phyloP scores from a whole-genome alignment of 1,139 yeast genomes.

The Geotrichum phurueaensis region DNA sequence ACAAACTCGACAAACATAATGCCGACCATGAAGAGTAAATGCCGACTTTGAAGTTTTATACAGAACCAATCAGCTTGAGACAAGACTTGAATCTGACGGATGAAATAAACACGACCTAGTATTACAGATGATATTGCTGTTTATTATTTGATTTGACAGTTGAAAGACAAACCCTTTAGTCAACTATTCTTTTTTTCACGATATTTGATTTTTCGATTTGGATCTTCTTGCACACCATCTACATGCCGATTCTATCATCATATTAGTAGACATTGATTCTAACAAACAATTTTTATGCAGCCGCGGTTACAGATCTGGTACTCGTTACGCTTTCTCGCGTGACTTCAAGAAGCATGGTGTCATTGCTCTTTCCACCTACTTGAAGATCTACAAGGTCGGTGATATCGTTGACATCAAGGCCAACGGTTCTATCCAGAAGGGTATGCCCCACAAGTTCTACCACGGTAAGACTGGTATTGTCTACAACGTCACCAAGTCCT shows the following conservation, averaged over 20 bases:
- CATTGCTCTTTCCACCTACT: constrained; percentile 91
- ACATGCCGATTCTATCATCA: neutral
- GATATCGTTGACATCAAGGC: constrained; percentile 99
- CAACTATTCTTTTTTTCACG: no score
- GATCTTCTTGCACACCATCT: neutral
- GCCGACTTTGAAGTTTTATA: no score
- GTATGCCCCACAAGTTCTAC: constrained; percentile 99
- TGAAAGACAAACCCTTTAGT: no score
- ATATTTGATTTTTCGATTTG: no score
- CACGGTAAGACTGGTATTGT: constrained; percentile 99
- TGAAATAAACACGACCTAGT: no score
- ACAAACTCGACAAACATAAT: no score
- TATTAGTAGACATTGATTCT: neutral
- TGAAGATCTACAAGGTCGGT: constrained; percentile 97
- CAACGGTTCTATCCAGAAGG: constrained; percentile 97
- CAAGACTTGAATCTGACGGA: no score
- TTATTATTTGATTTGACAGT: no score
- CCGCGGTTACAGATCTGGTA: constrained; percentile 99
- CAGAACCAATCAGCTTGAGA: no score
- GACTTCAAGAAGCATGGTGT: constrained; percentile 98
- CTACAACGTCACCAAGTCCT: constrained; percentile 96
- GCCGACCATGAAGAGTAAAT: no score
- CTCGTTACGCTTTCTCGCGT: constrained; percentile 99
- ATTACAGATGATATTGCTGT: no score
- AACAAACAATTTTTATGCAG: constrained; percentile 36